These are phyloP conservation scores for Apiotrichum porosum DNA, from an alignment of 1,284 basidiomycete genomes.

Conservation along the genomic window DNA sequence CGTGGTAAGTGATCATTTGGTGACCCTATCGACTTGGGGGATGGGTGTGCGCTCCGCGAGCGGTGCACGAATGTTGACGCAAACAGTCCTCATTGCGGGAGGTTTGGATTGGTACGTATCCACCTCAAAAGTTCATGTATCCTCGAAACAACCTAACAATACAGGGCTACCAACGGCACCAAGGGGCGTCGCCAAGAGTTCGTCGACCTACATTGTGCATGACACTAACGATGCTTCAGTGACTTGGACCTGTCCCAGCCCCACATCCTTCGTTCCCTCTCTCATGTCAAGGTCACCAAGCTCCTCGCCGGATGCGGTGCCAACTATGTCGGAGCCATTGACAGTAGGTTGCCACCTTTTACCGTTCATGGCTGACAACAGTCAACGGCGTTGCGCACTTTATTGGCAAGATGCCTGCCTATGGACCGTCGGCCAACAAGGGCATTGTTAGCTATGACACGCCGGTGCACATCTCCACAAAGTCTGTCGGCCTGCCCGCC, in stretches of 20 bases:
- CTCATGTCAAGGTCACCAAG: constrained; percentile 68
- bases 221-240: constrained; percentile 9
- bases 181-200: constrained; percentile 5
- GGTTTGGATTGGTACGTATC: constrained; percentile 28
- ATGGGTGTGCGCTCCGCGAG: too few relatives aligned
- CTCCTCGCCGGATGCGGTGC: constrained; percentile 72
- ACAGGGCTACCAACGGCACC: constrained; percentile 5
- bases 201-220: neutral
- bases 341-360: constrained; percentile 49
- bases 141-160: neutral
- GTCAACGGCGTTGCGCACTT: constrained; percentile 73
- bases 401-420: constrained; percentile 71
- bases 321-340: constrained; percentile 58
- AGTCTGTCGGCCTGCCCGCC: constrained; percentile 58
- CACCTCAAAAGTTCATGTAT: neutral
- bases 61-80: too few relatives aligned
- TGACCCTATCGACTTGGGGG: too few relatives aligned
- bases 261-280: constrained; percentile 78
- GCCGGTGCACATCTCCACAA: constrained; percentile 60
- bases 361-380: constrained; percentile 11
- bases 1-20: too few relatives aligned
- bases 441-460: constrained; percentile 61
- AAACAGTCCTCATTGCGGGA: constrained; percentile 23
- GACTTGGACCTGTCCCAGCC: constrained; percentile 69
- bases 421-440: constrained; percentile 56